Base-by-base conservation (phyloP, 2,329 filamentous ascomycete genomes). In the Claviceps quebecensis region DNA sequence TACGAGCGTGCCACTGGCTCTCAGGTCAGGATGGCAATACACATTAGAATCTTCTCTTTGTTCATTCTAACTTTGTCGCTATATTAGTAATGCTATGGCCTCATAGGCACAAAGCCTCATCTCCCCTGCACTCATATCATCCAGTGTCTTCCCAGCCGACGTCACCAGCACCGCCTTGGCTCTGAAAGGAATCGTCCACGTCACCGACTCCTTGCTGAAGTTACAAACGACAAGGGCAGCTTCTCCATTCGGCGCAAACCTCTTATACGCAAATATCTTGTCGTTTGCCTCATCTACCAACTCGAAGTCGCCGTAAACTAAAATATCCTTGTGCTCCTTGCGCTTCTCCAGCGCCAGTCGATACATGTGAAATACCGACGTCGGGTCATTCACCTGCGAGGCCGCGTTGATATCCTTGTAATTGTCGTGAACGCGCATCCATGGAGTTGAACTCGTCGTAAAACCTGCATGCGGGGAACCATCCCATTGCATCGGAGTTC, bases 401-500 rank as follows among this genome's bases (percentile, higher is more conserved):
- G 72, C 74, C 29, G 79, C 83, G 59, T 89, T 89, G 66, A 83
- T 70, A n/a, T 69, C 63, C 2, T 61, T 61, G 61, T 80, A 82
- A 60, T 80, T 75, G 52, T 82, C 76, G 60, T 86, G 81, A 40
- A 81, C 75, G 14, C 76, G 73, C 77, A 88, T 87, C 85, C 85
- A 89, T 2, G 84, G 81, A 50, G 70, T 72, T 4, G 61, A 63
- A 8, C 65, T 67, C 1, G 68, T 68, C 0, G 81, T 81, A 67
- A 88, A 89, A 11, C 85, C 84, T 0, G 72, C 83, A 54, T 87
- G 75, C 0, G 67, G 60, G 1, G 66, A 69, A n/a, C 65, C 60
- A 55, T 80, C 72, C 84, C 85, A 89, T 60, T 87, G 83, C 65
- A 89, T 81, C 0, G 84, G 84, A 0, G 81, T 80, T 45, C 85